Evolutionary conservation across 2,329 filamentous ascomycete species (phyloP), one percentile per base, ranked within the genome.

Genomic region (Fusarium sp.): DNA sequence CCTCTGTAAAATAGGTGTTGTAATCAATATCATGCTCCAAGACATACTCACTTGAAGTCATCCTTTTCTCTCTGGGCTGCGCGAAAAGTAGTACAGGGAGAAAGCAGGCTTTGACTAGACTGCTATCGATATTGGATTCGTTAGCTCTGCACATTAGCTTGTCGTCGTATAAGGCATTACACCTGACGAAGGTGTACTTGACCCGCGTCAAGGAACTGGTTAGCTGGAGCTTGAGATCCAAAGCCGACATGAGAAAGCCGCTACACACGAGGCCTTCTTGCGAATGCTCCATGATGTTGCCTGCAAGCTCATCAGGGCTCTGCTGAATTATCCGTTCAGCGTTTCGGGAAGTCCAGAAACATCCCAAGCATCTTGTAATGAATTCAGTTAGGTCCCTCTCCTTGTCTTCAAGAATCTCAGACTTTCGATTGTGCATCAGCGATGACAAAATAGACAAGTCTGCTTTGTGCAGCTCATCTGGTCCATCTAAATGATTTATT

Each of bases 41-140:
- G 1, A 24, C 24, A 17, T 21, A 17, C 10, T 42, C 45, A 5
- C 6, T n/a, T 0, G 28, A 26, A 9, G 13, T n/a, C 3, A 8
- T 0, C 13, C 22, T 15, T 42, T 17, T 9, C 3, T 13, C 6
- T 38, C 24, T 15, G 1, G n/a, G 19, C 3, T 7, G 19, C 1
- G 44, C 5, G 6, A 9, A 45, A 1, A 65, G 50, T 3, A 66
- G 40, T 13, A 33, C 44, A 5, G 63, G 61, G 21, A 65, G 17
- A 1, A 61, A 7, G 17, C 63, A 61, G 1, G 5, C 34, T 15
- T 26, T 61, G 15, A 65, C 43, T 5, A 0, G 22, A 17, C 7
- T 15, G 6, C 9, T 21, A 1, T 33, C 9, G 9, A 5, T 11
- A 1, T 34, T 36, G 0, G 53, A 39, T 3, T 24, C 46, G 1